Evolutionary conservation across 305 asterid genomes (phyloP).

Genomic region (Fraxinus paxiana): DNA sequence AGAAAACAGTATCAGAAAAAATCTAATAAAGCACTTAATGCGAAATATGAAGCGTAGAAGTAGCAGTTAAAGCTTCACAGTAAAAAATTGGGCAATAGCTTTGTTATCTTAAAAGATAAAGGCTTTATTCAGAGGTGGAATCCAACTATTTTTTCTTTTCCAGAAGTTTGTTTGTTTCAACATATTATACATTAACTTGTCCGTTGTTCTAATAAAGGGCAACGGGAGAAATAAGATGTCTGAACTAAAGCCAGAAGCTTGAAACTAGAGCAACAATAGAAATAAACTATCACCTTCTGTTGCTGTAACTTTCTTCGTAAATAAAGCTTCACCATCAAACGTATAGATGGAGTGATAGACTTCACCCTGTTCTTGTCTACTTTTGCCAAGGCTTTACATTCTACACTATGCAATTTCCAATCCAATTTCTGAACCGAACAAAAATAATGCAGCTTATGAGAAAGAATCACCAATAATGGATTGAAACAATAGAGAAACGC

Average conservation of each 20-base stretch:
- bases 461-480: not conserved
- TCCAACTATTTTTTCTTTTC: not conserved
- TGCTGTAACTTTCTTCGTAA: conserved; percentile 60
- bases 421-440: conserved; percentile 54
- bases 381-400: conserved; percentile 54
- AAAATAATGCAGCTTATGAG: conserved; percentile 14
- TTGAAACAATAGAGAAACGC: not conserved
- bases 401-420: conserved; percentile 80
- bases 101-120: not conserved
- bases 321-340: conserved; percentile 78
- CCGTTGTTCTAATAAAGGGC: not conserved
- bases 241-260: not conserved
- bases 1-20: not conserved
- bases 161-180: not conserved
- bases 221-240: not conserved
- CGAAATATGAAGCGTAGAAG: not conserved
- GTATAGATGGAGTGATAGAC: conserved; percentile 63
- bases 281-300: conserved; percentile 49
- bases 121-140: not conserved
- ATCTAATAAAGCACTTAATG: not conserved
- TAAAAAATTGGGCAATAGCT: not conserved
- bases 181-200: not conserved
- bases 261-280: not conserved
- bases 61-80: not conserved
- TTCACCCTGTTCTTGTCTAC: conserved; percentile 59